Conservation (phyloP, 108 stramenopile genomes). For the Nannochloropsis gaditana region DNA sequence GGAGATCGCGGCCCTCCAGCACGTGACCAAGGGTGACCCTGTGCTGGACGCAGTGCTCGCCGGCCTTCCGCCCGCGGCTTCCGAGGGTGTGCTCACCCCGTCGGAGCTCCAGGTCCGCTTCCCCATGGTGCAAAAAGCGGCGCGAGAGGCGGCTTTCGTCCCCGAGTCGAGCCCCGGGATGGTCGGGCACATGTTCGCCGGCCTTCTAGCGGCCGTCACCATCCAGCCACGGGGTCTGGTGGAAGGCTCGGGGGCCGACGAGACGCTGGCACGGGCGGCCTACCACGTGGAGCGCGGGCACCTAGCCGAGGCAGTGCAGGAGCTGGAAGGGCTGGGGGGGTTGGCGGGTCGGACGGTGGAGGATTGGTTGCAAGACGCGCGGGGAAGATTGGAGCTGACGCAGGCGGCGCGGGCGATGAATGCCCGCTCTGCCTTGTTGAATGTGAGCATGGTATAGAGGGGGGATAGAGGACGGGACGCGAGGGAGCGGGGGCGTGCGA, state of each 20-base stretch:
- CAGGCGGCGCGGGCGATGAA: background rate
- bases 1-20: slow-evolving; percentile 21
- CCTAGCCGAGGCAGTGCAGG: slow-evolving; percentile 28
- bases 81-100: slow-evolving; percentile 31
- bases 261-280: slow-evolving; percentile 32
- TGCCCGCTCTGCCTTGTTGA: background rate
- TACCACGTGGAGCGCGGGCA: slow-evolving; percentile 34
- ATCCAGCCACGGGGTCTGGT: slow-evolving; percentile 39
- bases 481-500: background rate
- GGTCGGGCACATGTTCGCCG: slow-evolving; percentile 30
- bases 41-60: slow-evolving; percentile 34
- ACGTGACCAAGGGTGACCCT: slow-evolving; percentile 24
- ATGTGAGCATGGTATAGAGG: background rate
- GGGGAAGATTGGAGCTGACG: background rate
- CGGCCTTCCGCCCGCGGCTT: slow-evolving; percentile 24
- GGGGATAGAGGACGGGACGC: background rate
- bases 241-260: slow-evolving; percentile 33
- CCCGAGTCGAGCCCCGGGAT: slow-evolving; percentile 28
- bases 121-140: slow-evolving; percentile 29
- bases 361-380: slow-evolving; percentile 40
- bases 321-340: slow-evolving; percentile 36
- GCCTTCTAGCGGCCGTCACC: slow-evolving; percentile 30
- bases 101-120: slow-evolving; percentile 37
- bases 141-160: slow-evolving; percentile 30
- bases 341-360: slow-evolving; percentile 22